Percentiles rank a stretch among this genome's conserved stretches.
Conservation (phyloP, 495 filamentous ascomycete genomes). For the Entonaema liquescens region DNA sequence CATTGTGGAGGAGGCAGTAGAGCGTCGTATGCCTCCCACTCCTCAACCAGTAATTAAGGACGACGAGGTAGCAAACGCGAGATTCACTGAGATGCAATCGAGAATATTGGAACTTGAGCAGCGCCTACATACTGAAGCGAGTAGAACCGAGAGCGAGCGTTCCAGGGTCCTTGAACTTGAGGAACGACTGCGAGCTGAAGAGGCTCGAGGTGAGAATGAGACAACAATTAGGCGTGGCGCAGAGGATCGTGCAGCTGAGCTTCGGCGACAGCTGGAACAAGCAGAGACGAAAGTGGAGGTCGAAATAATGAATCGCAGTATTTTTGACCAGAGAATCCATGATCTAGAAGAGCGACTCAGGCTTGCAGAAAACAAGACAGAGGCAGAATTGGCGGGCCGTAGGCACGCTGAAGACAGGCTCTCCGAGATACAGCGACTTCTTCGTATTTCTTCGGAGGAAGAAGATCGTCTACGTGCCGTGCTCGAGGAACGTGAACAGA, state of each 20-base stretch:
- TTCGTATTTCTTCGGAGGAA: constrained; percentile 73
- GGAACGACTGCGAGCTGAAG: constrained; percentile 54
- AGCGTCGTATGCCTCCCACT: constrained; percentile 56
- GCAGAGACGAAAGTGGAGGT: constrained; percentile 62
- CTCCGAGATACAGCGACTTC: constrained; percentile 71
- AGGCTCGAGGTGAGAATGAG: constrained; percentile 54
- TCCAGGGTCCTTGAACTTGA: constrained; percentile 51
- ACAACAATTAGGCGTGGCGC: constrained; percentile 50
- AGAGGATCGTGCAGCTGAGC: constrained; percentile 54
- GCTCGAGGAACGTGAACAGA: constrained; percentile 69
- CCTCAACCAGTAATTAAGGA: constrained; percentile 45
- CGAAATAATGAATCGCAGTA: constrained; percentile 61
- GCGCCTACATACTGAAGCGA: constrained; percentile 43
- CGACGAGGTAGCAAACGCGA: constrained; percentile 49
- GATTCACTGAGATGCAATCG: constrained; percentile 51
- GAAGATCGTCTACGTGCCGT: constrained; percentile 75
- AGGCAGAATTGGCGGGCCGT: constrained; percentile 70
- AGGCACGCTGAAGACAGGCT: constrained; percentile 77
- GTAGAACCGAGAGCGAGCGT: constrained; percentile 41
- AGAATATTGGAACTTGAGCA: constrained; percentile 50
- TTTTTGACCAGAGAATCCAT: constrained; percentile 55
- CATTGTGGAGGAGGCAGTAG: constrained; percentile 67
- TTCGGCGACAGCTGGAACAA: constrained; percentile 55
- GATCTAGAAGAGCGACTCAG: constrained; percentile 57
- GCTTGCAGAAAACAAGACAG: constrained; percentile 52